phyloP scores from a whole-genome alignment of 2,329 filamentous ascomycete species.

The Claviceps lovelessii region DNA sequence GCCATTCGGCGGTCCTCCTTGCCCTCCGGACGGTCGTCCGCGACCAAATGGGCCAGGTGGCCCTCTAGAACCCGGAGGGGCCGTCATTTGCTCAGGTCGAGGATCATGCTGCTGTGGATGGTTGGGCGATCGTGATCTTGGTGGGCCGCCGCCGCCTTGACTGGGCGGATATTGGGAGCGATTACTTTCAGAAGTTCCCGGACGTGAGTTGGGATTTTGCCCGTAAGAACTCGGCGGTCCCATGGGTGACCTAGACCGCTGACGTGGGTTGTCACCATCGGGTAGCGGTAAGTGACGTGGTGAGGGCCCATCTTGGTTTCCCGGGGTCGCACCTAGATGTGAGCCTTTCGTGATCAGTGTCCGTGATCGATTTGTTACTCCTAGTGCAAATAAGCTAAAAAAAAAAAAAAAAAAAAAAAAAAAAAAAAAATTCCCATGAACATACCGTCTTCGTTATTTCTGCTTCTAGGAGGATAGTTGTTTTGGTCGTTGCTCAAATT shows the following conservation, averaged over 20 bases:
- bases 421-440: constrained; percentile 32
- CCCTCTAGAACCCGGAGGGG: constrained; percentile 6
- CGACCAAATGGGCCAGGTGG: constrained; percentile 11
- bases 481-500: constrained; percentile 22
- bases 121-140: constrained; percentile 16
- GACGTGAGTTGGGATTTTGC: constrained; percentile 17
- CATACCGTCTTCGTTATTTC: constrained; percentile 19
- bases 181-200: constrained; percentile 18
- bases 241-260: constrained; percentile 32
- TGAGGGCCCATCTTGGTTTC: constrained; percentile 20
- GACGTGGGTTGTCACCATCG: constrained; percentile 25
- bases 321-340: constrained; percentile 36
- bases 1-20: constrained; percentile 7
- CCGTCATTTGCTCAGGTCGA: constrained; percentile 12
- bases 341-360: constrained; percentile 40
- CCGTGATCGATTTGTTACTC: constrained; percentile 34
- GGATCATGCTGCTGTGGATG: constrained; percentile 14
- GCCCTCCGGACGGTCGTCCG: constrained; percentile 9
- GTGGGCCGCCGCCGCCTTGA: constrained; percentile 7
- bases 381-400: too few relatives aligned
- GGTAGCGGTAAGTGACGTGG: constrained; percentile 25
- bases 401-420: too few relatives aligned
- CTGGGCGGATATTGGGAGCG: constrained; percentile 16
- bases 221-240: constrained; percentile 19
- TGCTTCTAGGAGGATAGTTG: constrained; percentile 16